Percentiles rank a stretch among this genome's conserved stretches.
Conservation (phyloP, 2,329 filamentous ascomycete species). For the Trichoderma arundinaceum region DNA sequence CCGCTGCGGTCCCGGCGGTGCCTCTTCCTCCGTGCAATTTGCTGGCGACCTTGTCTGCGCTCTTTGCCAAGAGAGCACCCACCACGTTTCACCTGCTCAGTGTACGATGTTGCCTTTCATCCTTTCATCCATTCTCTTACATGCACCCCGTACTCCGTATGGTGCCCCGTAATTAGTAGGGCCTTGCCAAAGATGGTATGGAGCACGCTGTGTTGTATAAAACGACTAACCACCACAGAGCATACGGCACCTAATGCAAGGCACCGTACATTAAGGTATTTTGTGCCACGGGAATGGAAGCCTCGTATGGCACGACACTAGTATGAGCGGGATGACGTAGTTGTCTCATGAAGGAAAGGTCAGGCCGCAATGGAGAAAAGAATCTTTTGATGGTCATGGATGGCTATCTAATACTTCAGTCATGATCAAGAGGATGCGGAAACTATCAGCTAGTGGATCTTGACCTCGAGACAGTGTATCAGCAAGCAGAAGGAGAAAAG, state of each 20-base stretch:
- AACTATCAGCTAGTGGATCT: too few species aligned
- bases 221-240: background rate
- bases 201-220: background rate
- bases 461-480: too few species aligned
- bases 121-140: background rate
- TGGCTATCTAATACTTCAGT: too few species aligned
- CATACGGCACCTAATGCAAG: background rate
- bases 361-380: too few species aligned
- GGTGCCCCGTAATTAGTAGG: background rate
- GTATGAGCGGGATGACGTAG: slow-evolving; percentile 6
- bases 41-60: background rate
- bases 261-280: background rate
- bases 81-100: background rate
- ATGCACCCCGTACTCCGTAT: background rate
- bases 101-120: background rate
- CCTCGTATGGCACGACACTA: background rate
- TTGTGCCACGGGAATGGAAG: background rate
- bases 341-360: background rate
- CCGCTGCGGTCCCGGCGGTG: background rate
- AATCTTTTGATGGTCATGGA: too few species aligned
- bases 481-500: too few species aligned
- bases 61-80: background rate
- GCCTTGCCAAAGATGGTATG: background rate
- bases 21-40: slow-evolving; percentile 11
- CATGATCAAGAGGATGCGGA: too few species aligned